Percentiles rank a stretch among this genome's conserved stretches.
Evolutionary conservation across 805 yeast genomes (phyloP).

Genomic region (Pichia gijzeniarum): DNA sequence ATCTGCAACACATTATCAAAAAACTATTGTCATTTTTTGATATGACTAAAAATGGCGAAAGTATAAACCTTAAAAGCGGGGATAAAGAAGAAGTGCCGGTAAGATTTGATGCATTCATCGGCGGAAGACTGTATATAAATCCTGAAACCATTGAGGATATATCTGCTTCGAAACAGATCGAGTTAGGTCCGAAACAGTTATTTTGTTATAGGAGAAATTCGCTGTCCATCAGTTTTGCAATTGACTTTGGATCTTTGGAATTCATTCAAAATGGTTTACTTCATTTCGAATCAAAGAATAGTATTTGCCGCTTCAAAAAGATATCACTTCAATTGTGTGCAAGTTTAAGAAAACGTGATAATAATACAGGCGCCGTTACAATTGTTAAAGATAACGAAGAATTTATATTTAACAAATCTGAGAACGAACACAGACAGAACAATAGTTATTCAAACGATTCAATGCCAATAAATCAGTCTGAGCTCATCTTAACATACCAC

Average conservation of each 20-base stretch:
- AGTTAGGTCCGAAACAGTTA: constrained; percentile 1
- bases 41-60: too few relatives aligned
- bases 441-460: too few relatives aligned
- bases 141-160: constrained; percentile 3
- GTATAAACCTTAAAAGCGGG: not conserved
- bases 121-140: constrained; percentile 10
- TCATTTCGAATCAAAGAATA: not conserved
- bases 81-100: not conserved
- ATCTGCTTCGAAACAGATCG: not conserved
- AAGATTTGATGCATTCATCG: not conserved
- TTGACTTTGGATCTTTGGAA: not conserved
- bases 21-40: too few relatives aligned
- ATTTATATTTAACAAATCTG: not conserved
- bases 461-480: not conserved
- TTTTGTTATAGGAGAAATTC: constrained; percentile 14
- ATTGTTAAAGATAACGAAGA: constrained; percentile 3
- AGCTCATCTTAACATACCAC: not conserved
- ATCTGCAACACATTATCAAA: too few relatives aligned
- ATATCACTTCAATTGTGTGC: not conserved
- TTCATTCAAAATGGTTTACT: not conserved
- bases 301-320: not conserved
- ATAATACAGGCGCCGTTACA: not conserved
- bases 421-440: not conserved
- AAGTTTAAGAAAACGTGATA: constrained; percentile 1
- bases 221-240: constrained; percentile 1